Percentiles rank a stretch among this genome's conserved stretches.
These are phyloP conservation scores for Talaromyces borbonicus DNA, from an alignment of 495 filamentous ascomycete species.

Conservation along the genomic window DNA sequence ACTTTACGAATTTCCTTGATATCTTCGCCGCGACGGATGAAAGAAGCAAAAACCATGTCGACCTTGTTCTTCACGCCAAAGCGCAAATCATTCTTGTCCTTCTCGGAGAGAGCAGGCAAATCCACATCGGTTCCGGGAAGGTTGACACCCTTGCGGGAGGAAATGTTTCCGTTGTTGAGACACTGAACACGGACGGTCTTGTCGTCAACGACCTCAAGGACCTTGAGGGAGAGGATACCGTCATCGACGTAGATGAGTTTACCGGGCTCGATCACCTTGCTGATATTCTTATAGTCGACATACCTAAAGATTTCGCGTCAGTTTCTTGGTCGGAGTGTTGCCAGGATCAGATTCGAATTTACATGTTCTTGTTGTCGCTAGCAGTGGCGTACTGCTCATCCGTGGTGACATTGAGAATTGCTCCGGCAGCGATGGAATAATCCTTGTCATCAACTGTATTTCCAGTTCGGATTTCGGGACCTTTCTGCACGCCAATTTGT, in stretches of 20 bases:
- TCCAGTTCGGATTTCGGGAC: constrained; percentile 95
- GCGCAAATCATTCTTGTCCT: constrained; percentile 83
- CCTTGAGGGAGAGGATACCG: constrained; percentile 91
- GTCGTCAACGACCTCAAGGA: constrained; percentile 76
- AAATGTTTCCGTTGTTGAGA: constrained; percentile 96
- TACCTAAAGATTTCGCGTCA: constrained; percentile 49
- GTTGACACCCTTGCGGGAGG: constrained; percentile 97
- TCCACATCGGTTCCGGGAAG: constrained; percentile 97
- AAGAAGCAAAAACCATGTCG: constrained; percentile 98
- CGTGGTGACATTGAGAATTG: constrained; percentile 87
- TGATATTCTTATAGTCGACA: constrained; percentile 99
- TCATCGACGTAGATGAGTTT: constrained; percentile 98
- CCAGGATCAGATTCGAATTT: too few species aligned
- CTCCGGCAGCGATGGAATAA: constrained; percentile 73
- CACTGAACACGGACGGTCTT: constrained; percentile 76
- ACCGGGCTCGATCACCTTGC: constrained; percentile 88
- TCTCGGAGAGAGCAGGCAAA: constrained; percentile 95
- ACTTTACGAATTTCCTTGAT: constrained; percentile 87
- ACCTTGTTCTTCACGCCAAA: constrained; percentile 98
- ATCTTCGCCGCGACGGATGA: constrained; percentile 87
- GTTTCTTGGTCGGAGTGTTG: too few species aligned
- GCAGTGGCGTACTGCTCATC: constrained; percentile 86
- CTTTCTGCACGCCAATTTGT: constrained; percentile 49
- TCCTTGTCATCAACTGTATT: constrained; percentile 80
- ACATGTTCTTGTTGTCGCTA: constrained; percentile 90